Base-by-base conservation (phyloP, 495 filamentous ascomycete genomes). In the Pyrenopolyporus hunteri region DNA sequence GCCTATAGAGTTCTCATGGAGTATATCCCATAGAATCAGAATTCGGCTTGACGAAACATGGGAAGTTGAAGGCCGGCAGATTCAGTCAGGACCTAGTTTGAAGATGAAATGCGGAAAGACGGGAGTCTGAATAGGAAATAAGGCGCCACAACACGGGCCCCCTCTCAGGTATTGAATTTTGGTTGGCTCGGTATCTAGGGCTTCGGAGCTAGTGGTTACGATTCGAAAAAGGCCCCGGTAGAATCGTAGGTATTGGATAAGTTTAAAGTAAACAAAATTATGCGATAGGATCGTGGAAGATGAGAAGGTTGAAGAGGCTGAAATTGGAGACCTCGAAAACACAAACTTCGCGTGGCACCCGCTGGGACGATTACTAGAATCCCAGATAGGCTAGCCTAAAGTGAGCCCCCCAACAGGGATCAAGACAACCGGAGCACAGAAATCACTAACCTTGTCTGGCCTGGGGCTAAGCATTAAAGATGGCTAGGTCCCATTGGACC, bases 301-400 rank as follows among this genome's bases (percentile, higher is more conserved):
- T 33, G 53, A 20, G 54, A 59, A 63, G 48, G 31, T 48, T 53
- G 52, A 66, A 67, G 59, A 67, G 64, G 59, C 64, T 67, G 64
- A 67, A 63, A 67, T 67, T 63, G 58, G 47, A 63, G 59, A 63
- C 57, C 61, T 63, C 17, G 59, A 67, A 67, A 66, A 66, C 62
- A 63, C 64, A 63, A 46, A 59, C 49, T 64, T 64, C 61, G 61
- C 61, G 61, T 64, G 55, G 61, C 49, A 58, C 61, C 46, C 43
- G 55, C 49, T 55, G 44, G 47, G 47, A 50, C 58, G 48, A 54
- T 59, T 28, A 64, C 31, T 36, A 59, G 48, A 32, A 36, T 57
- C 54, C 54, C 11, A 45, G 40, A 48, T 48, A 53, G 61, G 61
- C 42, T 64, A 57, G 55, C 31, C 47, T 16, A 16, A 32, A 37